phyloP scores from a whole-genome alignment of 2,329 filamentous ascomycete genomes.

The Nemania serpens region DNA sequence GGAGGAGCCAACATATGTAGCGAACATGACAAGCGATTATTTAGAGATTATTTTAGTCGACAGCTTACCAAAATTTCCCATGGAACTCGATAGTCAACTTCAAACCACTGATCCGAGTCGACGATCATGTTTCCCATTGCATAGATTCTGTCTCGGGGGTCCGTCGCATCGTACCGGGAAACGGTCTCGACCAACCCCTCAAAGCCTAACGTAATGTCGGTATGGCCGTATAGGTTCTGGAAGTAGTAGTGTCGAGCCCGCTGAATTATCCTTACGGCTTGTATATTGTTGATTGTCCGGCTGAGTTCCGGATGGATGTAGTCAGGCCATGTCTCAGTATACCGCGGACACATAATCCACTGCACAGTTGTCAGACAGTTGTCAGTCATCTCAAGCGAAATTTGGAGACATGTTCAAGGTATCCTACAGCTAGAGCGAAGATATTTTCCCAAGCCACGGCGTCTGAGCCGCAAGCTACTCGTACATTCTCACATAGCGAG shows the following conservation, averaged over 20 bases:
- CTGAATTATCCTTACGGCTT: conserved; percentile 31
- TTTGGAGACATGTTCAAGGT: not conserved
- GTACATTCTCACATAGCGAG: conserved; percentile 22
- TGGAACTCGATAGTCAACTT: conserved; percentile 32
- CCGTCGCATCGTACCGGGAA: conserved; percentile 32
- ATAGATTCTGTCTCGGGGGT: conserved; percentile 33
- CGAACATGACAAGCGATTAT: too few species aligned
- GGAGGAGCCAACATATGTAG: not conserved
- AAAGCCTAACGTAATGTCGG: conserved; percentile 7
- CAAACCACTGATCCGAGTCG: conserved; percentile 29
- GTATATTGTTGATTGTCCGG: conserved; percentile 29
- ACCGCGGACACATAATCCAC: conserved; percentile 31
- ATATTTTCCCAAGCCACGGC: conserved; percentile 31
- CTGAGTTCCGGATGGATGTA: conserved; percentile 21
- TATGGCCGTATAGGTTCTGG: conserved; percentile 17
- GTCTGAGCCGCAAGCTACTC: conserved; percentile 27
- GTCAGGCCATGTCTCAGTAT: conserved; percentile 30
- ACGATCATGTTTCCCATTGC: conserved; percentile 30
- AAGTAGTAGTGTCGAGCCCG: conserved; percentile 24
- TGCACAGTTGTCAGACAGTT: not conserved
- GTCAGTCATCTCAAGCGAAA: not conserved
- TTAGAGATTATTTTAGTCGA: not conserved
- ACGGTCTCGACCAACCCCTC: conserved; percentile 19
- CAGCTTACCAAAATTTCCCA: conserved; percentile 31
- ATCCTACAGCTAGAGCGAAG: conserved; percentile 30